Conservation (phyloP, 495 filamentous ascomycete species). For the Aspergillus affinis region DNA sequence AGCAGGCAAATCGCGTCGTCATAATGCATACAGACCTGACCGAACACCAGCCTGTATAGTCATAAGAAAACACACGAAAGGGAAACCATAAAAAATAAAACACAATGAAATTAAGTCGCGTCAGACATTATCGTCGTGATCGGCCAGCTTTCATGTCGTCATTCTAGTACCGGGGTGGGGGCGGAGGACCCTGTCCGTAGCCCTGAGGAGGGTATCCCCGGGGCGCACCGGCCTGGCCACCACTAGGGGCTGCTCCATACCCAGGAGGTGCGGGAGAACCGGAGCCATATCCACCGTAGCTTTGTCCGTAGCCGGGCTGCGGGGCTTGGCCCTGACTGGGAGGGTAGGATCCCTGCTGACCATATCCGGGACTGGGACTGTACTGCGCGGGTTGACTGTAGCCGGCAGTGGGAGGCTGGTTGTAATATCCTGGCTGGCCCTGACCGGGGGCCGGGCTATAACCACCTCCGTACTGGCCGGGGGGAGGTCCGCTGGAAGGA, state of each 20-base stretch:
- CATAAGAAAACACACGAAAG: no score
- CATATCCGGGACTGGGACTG: conserved; percentile 17
- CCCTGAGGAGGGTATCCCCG: conserved; percentile 22
- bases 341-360: conserved; percentile 19
- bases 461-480: conserved; percentile 37
- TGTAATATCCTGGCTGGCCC: conserved; percentile 20
- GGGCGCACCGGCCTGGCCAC: conserved; percentile 20
- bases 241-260: conserved; percentile 20
- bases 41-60: background rate
- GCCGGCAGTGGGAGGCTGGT: conserved; percentile 15
- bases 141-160: background rate
- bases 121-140: background rate
- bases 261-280: conserved; percentile 24
- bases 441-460: conserved; percentile 30
- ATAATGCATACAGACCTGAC: background rate
- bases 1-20: background rate
- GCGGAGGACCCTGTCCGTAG: conserved; percentile 30
- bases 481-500: conserved; percentile 21
- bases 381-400: conserved; percentile 21
- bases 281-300: conserved; percentile 24
- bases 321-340: conserved; percentile 23
- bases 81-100: background rate
- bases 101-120: background rate
- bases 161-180: conserved; percentile 30
- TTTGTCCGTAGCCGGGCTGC: conserved; percentile 12